Conservation (phyloP, 2,329 filamentous ascomycete genomes). For the Colletotrichum sp. region DNA sequence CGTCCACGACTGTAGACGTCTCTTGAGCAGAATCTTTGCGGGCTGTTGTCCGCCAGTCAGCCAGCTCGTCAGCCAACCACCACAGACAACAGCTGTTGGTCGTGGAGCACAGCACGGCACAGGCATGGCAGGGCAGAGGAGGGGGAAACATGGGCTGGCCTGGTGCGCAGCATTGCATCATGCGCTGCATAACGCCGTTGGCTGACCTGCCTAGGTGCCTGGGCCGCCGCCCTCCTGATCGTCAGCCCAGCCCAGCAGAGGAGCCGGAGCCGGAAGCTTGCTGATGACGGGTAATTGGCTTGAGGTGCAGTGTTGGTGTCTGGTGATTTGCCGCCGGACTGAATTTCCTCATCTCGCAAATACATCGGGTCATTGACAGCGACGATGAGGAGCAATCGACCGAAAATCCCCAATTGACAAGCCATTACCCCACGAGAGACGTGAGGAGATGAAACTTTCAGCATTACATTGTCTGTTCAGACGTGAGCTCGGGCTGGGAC, state of each 20-base stretch:
- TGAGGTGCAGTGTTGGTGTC: background rate
- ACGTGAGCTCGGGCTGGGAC: slow-evolving; percentile 9
- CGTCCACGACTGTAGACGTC: background rate
- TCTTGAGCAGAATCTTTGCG: background rate
- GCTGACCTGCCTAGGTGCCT: background rate
- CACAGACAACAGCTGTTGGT: background rate
- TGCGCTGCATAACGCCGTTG: slow-evolving; percentile 11
- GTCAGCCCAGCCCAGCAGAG: background rate
- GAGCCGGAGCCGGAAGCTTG: background rate
- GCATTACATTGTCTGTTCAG: slow-evolving; percentile 10
- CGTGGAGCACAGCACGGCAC: background rate
- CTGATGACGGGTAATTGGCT: background rate
- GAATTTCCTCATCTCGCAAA: background rate
- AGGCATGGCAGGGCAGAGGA: background rate
- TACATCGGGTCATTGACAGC: background rate
- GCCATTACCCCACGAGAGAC: background rate
- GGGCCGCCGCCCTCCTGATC: background rate
- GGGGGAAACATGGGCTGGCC: background rate
- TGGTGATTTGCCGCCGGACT: background rate
- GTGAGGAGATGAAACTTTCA: background rate
- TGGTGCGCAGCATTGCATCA: slow-evolving; percentile 19
- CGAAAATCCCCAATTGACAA: background rate
- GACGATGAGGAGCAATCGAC: background rate
- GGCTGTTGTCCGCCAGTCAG: background rate
- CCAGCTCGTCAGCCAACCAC: background rate